Base-by-base conservation (phyloP, 2,329 filamentous ascomycete species). In the Calonectria leucothoes region DNA sequence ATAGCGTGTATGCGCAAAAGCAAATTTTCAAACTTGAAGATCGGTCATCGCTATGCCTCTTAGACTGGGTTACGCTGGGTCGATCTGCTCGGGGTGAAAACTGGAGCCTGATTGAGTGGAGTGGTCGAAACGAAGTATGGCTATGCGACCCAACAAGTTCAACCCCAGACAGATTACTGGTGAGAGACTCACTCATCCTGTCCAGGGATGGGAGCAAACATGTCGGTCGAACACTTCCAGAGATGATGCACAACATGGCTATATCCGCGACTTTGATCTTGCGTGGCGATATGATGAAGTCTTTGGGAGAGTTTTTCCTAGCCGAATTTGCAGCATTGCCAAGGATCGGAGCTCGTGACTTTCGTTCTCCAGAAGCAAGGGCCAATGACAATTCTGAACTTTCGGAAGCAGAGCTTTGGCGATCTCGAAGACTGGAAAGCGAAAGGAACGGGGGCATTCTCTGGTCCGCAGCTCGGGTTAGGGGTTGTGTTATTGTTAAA, bases 11-110 rank as follows among this genome's bases (percentile, higher is more conserved):
- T 84, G 91, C 94, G 78, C 97, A 98, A 84, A 89, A 87, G 20
- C 97, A 98, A 84, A 89, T 92, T 25, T 98, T 98, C 84, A 89
- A 89, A 42, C 84, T 93, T 65, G 87, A 87, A 10, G 85, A 86
- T 11, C 84, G 81, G 7, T 91, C 88, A 78, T 92, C 93, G 49
- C 85, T 98, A 17, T 97, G 95, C 81, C 89, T 98, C 2, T 87
- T 98, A 57, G 97, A 99, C 84, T 99, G 97, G 97, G 95, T 98
- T 8, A 97, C 93, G 2, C 94, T 96, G 81, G 97, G 97, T 10
- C 91, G 97, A 23, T 91, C 89, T 6, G 96, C 97, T 6, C 91
- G 94, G 59, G 96, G 95, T 29, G 97, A 99, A 85, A 90, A 95
- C 75, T 99, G 97, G 97, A 93, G 93, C 78, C 92, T 98, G 74